Conservation (phyloP, 768 basidiomycete genomes). For the Amanita subjunquillea region DNA sequence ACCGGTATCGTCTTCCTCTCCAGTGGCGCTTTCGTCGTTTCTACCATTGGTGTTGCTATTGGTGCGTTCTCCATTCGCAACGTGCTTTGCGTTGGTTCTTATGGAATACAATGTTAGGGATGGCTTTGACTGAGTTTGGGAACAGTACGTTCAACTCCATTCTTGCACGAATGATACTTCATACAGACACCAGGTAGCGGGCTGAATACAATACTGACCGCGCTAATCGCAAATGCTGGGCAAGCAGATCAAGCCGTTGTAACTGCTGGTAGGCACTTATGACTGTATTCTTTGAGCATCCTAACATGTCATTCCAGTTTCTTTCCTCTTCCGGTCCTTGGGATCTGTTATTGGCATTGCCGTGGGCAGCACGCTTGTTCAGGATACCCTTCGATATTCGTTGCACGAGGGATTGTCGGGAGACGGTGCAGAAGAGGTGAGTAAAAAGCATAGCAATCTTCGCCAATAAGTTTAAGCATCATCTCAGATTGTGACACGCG, state of each 20-base stretch:
- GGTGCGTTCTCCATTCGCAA: slow-evolving; percentile 20
- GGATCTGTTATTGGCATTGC: slow-evolving; percentile 51
- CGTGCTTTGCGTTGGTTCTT: background rate
- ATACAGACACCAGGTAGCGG: slow-evolving; percentile 27
- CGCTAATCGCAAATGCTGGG: slow-evolving; percentile 55
- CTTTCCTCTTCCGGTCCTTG: slow-evolving; percentile 57
- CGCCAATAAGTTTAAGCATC: background rate
- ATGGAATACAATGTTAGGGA: slow-evolving; percentile 13
- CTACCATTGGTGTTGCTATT: slow-evolving; percentile 25
- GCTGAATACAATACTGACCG: slow-evolving; percentile 46
- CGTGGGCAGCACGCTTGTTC: slow-evolving; percentile 45
- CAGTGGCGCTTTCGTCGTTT: slow-evolving; percentile 27
- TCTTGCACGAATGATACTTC: background rate
- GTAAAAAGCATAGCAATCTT: slow-evolving; percentile 6
- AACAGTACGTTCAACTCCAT: slow-evolving; percentile 20
- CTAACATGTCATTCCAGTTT: slow-evolving; percentile 25
- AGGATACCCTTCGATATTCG: slow-evolving; percentile 34
- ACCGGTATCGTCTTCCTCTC: slow-evolving; percentile 24
- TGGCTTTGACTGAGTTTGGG: slow-evolving; percentile 25
- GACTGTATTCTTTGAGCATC: background rate
- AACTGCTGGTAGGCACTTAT: slow-evolving; percentile 20
- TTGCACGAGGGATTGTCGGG: slow-evolving; percentile 32
- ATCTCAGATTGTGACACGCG: slow-evolving; percentile 34
- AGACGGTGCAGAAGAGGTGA: slow-evolving; percentile 42
- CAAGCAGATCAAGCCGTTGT: slow-evolving; percentile 27